phyloP scores from a whole-genome alignment of 805 yeast genomes.

The Candida patagonica region DNA sequence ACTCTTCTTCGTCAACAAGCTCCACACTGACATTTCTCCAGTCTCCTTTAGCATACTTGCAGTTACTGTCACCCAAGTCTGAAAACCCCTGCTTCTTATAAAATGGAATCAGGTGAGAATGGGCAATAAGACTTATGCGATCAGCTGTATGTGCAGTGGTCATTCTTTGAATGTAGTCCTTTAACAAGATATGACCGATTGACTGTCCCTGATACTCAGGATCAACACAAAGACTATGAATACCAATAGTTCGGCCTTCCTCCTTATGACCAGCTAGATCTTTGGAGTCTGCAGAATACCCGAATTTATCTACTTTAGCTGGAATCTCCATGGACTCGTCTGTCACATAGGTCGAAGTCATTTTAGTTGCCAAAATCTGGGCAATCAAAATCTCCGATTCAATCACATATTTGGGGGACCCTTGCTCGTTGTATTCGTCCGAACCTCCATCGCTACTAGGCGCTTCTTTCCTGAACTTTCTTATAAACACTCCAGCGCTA shows the following conservation, averaged over 20 bases:
- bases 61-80: constrained; percentile 36
- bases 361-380: constrained; percentile 73
- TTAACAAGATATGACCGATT: constrained; percentile 71
- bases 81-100: constrained; percentile 76
- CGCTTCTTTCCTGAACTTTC: constrained; percentile 58
- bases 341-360: constrained; percentile 37
- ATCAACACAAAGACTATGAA: constrained; percentile 73
- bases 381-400: constrained; percentile 59
- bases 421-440: constrained; percentile 19
- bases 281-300: constrained; percentile 19
- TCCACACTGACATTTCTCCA: constrained; percentile 19
- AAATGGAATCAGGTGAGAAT: constrained; percentile 58
- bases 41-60: constrained; percentile 16
- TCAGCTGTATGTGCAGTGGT: constrained; percentile 81
- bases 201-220: constrained; percentile 74
- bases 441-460: constrained; percentile 25
- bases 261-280: constrained; percentile 59
- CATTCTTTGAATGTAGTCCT: constrained; percentile 85
- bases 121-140: constrained; percentile 64
- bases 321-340: constrained; percentile 57
- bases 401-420: constrained; percentile 9
- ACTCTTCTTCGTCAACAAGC: constrained; percentile 12
- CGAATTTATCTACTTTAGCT: constrained; percentile 20
- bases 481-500: constrained; percentile 75
- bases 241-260: constrained; percentile 60